phyloP scores from a whole-genome alignment of 768 basidiomycete species.

The Amanita exitialis region DNA sequence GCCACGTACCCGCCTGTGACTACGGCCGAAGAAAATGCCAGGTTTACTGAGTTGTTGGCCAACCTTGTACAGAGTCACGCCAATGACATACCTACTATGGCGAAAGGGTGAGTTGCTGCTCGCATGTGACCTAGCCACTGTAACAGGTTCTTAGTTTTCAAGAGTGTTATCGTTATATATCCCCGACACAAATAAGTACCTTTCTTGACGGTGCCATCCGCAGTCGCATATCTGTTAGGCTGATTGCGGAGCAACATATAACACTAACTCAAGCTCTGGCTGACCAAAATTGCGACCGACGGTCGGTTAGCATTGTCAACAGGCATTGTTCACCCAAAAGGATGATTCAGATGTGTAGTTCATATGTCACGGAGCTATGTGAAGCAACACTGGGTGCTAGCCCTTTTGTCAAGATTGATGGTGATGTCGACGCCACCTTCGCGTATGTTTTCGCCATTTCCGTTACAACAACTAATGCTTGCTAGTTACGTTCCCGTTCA shows the following conservation, averaged over 20 bases:
- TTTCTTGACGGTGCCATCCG: slow-evolving; percentile 82
- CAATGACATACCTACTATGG: slow-evolving; percentile 86
- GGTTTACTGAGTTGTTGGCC: slow-evolving; percentile 60
- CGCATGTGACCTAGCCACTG: background rate
- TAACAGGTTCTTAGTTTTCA: slow-evolving; percentile 48
- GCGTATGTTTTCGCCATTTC: slow-evolving; percentile 44
- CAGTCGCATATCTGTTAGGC: slow-evolving; percentile 77
- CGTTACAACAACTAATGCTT: slow-evolving; percentile 4
- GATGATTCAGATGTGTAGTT: slow-evolving; percentile 72
- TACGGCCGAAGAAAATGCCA: slow-evolving; percentile 57
- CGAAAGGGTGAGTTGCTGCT: slow-evolving; percentile 55
- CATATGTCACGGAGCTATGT: slow-evolving; percentile 78
- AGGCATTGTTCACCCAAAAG: slow-evolving; percentile 57
- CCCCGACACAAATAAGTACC: slow-evolving; percentile 63
- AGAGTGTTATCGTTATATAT: slow-evolving; percentile 78
- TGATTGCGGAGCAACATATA: slow-evolving; percentile 90
- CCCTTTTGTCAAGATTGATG: slow-evolving; percentile 63
- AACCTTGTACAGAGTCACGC: slow-evolving; percentile 67
- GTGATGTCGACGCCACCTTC: slow-evolving; percentile 60
- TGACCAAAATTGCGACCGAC: slow-evolving; percentile 23
- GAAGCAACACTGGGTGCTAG: slow-evolving; percentile 72
- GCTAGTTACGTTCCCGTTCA: slow-evolving; percentile 80
- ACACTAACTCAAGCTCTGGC: slow-evolving; percentile 64
- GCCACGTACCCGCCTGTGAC: slow-evolving; percentile 57
- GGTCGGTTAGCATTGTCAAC: slow-evolving; percentile 66